These are phyloP conservation scores for Ramicandelaber brevisporus DNA, from an alignment of 192 early-diverging fungal genomes.

Conservation along the genomic window DNA sequence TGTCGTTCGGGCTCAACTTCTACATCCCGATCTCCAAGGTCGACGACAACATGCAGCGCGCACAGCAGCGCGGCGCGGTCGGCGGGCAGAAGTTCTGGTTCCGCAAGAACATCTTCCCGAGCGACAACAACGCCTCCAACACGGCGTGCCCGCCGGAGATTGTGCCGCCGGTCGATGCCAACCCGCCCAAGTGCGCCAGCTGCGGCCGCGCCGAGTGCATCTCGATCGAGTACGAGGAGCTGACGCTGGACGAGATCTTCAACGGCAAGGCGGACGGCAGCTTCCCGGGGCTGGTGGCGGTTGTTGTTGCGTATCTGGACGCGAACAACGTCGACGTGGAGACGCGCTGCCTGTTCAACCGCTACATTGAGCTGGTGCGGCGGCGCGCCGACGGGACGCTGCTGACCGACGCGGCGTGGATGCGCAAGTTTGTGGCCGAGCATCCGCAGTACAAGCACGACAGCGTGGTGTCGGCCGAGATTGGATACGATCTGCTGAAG, in stretches of 20 bases:
- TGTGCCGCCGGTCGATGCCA: conserved; percentile 1
- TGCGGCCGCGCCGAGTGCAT: background rate
- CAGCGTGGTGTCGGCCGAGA: conserved; percentile 56
- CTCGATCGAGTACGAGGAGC: conserved; percentile 26
- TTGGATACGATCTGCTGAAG: conserved; percentile 68
- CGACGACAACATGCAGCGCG: conserved; percentile 81
- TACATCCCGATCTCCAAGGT: conserved; percentile 92
- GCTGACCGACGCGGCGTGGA: conserved; percentile 73
- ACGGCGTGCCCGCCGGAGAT: conserved; percentile 1
- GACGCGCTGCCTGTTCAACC: conserved; percentile 38
- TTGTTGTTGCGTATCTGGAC: conserved; percentile 70
- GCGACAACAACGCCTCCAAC: conserved; percentile 2
- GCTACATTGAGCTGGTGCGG: conserved; percentile 55
- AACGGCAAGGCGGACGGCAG: conserved; percentile 42
- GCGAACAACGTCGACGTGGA: conserved; percentile 33
- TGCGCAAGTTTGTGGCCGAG: conserved; percentile 58
- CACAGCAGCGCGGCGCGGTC: conserved; percentile 64
- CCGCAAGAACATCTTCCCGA: conserved; percentile 48
- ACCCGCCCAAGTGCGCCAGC: no score
- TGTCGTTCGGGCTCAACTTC: conserved; percentile 75
- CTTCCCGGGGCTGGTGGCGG: conserved; percentile 60
- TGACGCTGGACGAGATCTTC: conserved; percentile 82
- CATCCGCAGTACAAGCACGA: conserved; percentile 80
- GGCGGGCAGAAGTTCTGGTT: conserved; percentile 69
- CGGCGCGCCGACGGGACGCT: conserved; percentile 58